Evolutionary conservation across 2,329 filamentous ascomycete species (phyloP).

Genomic region (Pseudogymnoascus sp.): DNA sequence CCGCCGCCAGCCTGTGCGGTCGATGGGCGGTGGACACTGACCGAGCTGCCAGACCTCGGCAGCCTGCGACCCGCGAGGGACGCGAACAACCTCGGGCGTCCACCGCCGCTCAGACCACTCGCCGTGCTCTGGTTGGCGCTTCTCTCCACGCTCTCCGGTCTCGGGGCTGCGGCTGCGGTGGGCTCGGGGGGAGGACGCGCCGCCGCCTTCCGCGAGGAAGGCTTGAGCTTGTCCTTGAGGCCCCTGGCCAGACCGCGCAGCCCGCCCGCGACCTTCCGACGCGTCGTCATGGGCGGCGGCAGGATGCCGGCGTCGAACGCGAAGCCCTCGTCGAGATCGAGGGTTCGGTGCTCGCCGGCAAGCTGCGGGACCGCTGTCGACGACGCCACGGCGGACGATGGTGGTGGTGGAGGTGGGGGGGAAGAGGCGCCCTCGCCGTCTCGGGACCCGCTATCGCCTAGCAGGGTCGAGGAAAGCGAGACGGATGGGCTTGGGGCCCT

Average conservation of each 20-base stretch:
- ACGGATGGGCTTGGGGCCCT: not conserved
- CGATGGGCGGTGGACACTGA: not conserved
- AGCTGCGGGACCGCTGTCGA: not conserved
- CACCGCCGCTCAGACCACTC: not conserved
- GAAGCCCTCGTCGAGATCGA: constrained; percentile 5
- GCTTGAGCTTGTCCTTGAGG: not conserved
- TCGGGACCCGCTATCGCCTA: not conserved
- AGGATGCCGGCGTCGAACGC: not conserved
- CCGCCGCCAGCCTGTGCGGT: not conserved
- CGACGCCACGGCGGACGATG: not conserved
- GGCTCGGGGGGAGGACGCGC: not conserved
- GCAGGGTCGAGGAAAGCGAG: not conserved
- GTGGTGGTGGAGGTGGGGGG: not conserved
- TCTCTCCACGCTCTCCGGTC: not conserved
- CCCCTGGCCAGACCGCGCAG: not conserved
- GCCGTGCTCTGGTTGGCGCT: not conserved
- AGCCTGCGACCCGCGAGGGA: not conserved
- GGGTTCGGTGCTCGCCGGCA: not conserved
- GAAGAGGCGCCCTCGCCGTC: not conserved
- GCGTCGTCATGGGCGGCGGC: not conserved
- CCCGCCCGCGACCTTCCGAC: not conserved
- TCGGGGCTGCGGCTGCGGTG: not conserved
- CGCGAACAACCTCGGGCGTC: not conserved
- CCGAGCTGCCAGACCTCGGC: not conserved
- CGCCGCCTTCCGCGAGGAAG: not conserved